Evolutionary conservation across 2,329 filamentous ascomycete species (phyloP).

Genomic region (Ophiocordyceps camponoti-floridani): DNA sequence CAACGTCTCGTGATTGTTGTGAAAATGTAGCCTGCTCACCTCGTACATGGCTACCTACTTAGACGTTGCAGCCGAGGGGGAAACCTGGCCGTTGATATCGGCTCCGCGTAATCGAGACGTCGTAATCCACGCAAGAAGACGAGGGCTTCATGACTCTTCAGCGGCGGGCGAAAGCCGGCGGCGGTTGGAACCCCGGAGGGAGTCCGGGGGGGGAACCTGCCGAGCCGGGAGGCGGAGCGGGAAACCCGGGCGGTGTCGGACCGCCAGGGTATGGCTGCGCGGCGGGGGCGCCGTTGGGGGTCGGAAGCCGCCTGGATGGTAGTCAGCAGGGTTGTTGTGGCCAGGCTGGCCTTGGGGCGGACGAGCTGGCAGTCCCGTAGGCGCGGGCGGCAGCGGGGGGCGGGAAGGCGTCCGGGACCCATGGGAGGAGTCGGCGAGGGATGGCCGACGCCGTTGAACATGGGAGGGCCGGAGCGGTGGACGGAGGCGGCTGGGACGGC

Average conservation of each 20-base stretch:
- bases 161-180: conserved; percentile 20
- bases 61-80: not conserved
- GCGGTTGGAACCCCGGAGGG: conserved; percentile 27
- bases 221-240: conserved; percentile 15
- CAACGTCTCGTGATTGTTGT: too few relatives aligned
- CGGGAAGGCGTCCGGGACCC: conserved; percentile 11
- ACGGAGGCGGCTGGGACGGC: not conserved
- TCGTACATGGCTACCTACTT: too few relatives aligned
- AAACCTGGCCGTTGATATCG: too few relatives aligned
- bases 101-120: too few relatives aligned
- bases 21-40: too few relatives aligned
- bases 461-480: conserved; percentile 10
- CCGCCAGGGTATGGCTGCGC: conserved; percentile 18
- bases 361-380: conserved; percentile 30
- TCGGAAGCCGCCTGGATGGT: conserved; percentile 24
- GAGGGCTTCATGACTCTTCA: not conserved
- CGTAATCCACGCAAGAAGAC: not conserved
- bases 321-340: conserved; percentile 28
- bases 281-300: conserved; percentile 18
- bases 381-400: conserved; percentile 26
- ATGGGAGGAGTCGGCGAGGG: conserved; percentile 6
- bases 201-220: conserved; percentile 19
- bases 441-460: conserved; percentile 13
- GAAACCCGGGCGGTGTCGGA: conserved; percentile 22
- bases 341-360: conserved; percentile 27